Conservation (phyloP, 2,329 filamentous ascomycete genomes). For the Botryotinia calthae region DNA sequence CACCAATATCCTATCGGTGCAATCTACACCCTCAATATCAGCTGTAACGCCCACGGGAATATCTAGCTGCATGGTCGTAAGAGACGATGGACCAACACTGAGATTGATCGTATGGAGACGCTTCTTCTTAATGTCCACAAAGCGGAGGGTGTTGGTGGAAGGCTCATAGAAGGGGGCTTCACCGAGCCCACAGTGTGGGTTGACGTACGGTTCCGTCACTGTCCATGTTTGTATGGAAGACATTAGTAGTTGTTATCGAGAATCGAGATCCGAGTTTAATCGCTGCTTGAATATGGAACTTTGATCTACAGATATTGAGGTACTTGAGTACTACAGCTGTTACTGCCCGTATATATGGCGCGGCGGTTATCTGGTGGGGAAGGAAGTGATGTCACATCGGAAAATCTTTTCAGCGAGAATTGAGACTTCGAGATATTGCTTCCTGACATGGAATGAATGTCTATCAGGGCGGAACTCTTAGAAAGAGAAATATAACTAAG, state of each 20-base stretch:
- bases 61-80: slow-evolving; percentile 47
- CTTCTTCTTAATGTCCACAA: slow-evolving; percentile 79
- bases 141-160: slow-evolving; percentile 63
- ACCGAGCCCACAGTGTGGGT: slow-evolving; percentile 63
- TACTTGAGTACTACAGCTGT: not conserved
- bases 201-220: slow-evolving; percentile 52
- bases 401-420: slow-evolving; percentile 17
- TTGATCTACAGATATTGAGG: not conserved
- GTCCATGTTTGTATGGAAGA: slow-evolving; percentile 44
- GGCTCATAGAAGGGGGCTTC: slow-evolving; percentile 75
- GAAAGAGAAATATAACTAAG: not conserved
- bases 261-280: not conserved
- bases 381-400: slow-evolving; percentile 9
- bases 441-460: not conserved
- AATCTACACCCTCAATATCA: slow-evolving; percentile 67
- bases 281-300: not conserved
- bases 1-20: slow-evolving; percentile 65
- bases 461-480: not conserved
- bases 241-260: not conserved
- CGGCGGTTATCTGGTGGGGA: slow-evolving; percentile 6
- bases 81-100: slow-evolving; percentile 47
- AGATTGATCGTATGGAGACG: slow-evolving; percentile 71
- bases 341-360: not conserved
- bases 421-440: not conserved
- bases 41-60: slow-evolving; percentile 65